phyloP scores from a whole-genome alignment of 495 filamentous ascomycete species.

The Zalerion maritima region DNA sequence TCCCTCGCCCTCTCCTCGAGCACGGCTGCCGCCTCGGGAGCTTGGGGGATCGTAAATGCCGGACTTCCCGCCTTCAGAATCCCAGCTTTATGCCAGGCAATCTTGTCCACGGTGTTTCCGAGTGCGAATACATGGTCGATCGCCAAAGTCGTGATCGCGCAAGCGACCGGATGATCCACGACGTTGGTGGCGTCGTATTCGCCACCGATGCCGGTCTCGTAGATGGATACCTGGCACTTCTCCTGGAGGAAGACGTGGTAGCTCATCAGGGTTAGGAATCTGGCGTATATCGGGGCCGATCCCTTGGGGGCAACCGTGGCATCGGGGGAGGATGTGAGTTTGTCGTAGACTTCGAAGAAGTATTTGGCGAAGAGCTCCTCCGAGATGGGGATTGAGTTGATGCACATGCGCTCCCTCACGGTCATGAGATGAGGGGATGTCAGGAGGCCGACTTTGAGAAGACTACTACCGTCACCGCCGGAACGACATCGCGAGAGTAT shows the following conservation, averaged over 20 bases:
- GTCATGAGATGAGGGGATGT: constrained; percentile 81
- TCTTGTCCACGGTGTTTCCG: constrained; percentile 72
- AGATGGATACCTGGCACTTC: constrained; percentile 66
- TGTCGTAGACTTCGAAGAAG: constrained; percentile 85
- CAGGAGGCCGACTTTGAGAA: constrained; percentile 65
- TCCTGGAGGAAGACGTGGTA: constrained; percentile 76
- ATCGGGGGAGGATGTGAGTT: constrained; percentile 40
- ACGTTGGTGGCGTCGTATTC: constrained; percentile 91
- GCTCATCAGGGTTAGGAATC: constrained; percentile 79
- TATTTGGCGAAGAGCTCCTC: constrained; percentile 64
- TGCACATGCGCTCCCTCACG: constrained; percentile 77
- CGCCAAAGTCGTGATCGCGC: constrained; percentile 69
- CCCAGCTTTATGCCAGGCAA: constrained; percentile 95
- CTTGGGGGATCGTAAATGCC: constrained; percentile 65
- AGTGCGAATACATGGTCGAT: constrained; percentile 79
- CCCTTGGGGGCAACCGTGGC: constrained; percentile 18
- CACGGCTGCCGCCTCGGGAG: constrained; percentile 48
- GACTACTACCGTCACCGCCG: too few relatives aligned
- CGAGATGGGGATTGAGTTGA: constrained; percentile 60
- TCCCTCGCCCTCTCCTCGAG: constrained; percentile 56
- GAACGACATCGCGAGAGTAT: constrained; percentile 34
- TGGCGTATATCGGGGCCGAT: constrained; percentile 61
- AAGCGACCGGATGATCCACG: constrained; percentile 55
- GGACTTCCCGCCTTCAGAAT: constrained; percentile 64
- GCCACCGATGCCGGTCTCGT: constrained; percentile 88